phyloP scores from a whole-genome alignment of 202 grass and related monocot species.

The Bolboschoenoplectus hybrid region DNA sequence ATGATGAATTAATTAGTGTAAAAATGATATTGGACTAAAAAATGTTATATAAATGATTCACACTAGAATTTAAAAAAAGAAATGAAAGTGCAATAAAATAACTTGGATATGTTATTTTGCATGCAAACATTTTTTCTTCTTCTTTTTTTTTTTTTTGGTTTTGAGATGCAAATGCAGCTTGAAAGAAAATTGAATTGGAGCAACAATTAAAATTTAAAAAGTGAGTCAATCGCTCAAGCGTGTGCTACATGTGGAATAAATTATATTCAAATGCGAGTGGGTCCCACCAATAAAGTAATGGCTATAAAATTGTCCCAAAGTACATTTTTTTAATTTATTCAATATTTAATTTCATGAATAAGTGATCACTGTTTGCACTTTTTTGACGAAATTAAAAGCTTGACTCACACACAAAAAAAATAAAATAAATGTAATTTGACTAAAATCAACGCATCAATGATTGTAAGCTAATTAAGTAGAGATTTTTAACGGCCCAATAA shows the following conservation, averaged over 20 bases:
- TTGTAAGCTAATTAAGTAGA: not conserved
- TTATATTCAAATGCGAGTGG: not conserved
- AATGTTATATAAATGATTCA: no score
- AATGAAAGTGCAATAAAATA: no score
- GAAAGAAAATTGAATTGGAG: not conserved
- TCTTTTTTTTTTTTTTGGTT: no score
- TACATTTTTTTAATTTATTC: not conserved
- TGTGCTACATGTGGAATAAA: slow-evolving; percentile 3
- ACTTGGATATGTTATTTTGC: not conserved
- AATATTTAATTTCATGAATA: not conserved
- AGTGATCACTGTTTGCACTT: not conserved
- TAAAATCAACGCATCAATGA: not conserved
- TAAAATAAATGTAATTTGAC: slow-evolving; percentile 4
- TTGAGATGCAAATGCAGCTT: no score
- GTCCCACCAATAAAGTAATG: not conserved
- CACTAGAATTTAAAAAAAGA: no score
- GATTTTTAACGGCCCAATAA: not conserved
- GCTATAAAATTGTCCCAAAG: not conserved
- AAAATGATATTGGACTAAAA: no score
- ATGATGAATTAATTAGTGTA: no score
- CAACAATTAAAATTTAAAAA: not conserved
- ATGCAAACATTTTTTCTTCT: not conserved
- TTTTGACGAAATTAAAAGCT: not conserved
- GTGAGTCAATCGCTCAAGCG: not conserved
- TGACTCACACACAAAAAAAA: not conserved